Base-by-base conservation (phyloP, 139 green algal genomes). In the Trebouxia sp. region DNA sequence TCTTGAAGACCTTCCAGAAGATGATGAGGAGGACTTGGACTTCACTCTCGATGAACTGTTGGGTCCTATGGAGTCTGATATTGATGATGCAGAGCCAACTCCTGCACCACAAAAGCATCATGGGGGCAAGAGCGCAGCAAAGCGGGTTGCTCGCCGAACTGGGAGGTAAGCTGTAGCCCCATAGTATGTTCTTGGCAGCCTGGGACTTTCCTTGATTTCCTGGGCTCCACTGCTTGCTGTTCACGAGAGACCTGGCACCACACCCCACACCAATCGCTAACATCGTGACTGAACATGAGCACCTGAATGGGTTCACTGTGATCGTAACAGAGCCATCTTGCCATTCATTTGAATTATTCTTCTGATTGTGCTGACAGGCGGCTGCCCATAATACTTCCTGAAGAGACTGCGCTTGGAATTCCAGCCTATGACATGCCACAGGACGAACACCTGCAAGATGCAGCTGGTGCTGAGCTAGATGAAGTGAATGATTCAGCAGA, bases 11-110 rank as follows among this genome's bases (percentile, higher is more conserved):
- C 69, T 77, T 22, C 69, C 69, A 28, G 69, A 77, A 53, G 69
- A 77, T 37, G 69, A 77, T 37, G 69, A 77, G 41, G 69, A 77
- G 14, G 69, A 77, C 4, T 32, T 77, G 24, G 69, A 77, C 41
- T 77, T 77, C 1, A 72, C 62, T 26, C 24, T 72, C 3, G 62
- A 72, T 35, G 62, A 35, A 2, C 32, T 72, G 11, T 45, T 72
- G 24, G 62, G 62, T n/a, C 62, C 62, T 8, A 14, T 72, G 7
- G 62, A 45, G 12, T 72, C 62, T 45, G 62, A 72, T 41, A 24
- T 24, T 24, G 62, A 72, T 20, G 62, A 72, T 43, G 32, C 62
- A 30, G 62, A 72, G 62, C 47, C 47, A n/a, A n/a, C n/a, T n/a
- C n/a, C n/a, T n/a, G n/a, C n/a, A n/a, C n/a, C n/a, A n/a, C n/a